Base-by-base conservation (phyloP, 345 rosid species). In the Reutealis trisperma region DNA sequence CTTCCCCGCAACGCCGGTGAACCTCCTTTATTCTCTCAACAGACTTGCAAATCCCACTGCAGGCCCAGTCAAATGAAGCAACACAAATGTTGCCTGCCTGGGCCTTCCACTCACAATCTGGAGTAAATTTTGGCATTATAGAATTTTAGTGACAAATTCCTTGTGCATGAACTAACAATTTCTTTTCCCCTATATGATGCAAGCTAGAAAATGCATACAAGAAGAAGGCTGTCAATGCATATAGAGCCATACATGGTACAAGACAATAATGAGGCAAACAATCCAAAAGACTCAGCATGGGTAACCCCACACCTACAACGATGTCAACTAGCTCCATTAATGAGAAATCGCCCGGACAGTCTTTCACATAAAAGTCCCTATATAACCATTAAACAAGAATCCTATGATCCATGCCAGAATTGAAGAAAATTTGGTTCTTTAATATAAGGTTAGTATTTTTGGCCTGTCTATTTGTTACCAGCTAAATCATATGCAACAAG, bases 71-170 rank as follows among this genome's bases (percentile, higher is more conserved):
- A 49, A 91, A 95, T 32, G 96, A 93, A 78, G 99, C 98, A 79
- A 90, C 93, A 25, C 97, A 94, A 63, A 86, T 58, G 76, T 93
- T 94, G 76, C 98, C 97, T 0, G 98, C 98, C 79, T 93, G 98
- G 27, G 95, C 97, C 77, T 91, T 94, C 97, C 98, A 94, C 85
- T 94, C 97, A 18, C 97, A 93, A 80, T 94, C 97, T 94, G 88
- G 37, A 15, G 68, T 49, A 59, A 68, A 61, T n/a, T 74, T 58
- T 58, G 24, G 14, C 24, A 59, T 70, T 24, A 51, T 45, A 24
- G 60, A 25, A 62, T 22, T 30, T 18, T 32, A 52, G 58, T 30
- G 9, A 27, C 22, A 41, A 70, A 27, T 54, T 54, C n/a, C 19
- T 68, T 81, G 3, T 22, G 7, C 52, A 44, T 25, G 3, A 21